Conservation (phyloP, 2,329 filamentous ascomycete genomes). For the Colletotrichum ledebouriae region DNA sequence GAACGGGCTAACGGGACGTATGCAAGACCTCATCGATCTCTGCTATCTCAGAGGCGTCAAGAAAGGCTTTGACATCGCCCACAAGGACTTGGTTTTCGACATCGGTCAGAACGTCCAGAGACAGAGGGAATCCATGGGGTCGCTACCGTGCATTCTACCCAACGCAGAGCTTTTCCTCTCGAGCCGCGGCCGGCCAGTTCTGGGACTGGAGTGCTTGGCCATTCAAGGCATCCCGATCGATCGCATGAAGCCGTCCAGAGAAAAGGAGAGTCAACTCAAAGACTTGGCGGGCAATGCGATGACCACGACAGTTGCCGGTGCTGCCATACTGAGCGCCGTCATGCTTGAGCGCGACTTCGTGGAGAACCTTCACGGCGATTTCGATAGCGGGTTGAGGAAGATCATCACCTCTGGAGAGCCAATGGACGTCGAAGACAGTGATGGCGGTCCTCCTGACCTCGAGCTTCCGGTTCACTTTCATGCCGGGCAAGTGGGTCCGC, state of each 20-base stretch:
- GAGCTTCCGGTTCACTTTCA: too few species aligned
- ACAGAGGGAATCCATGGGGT: slow-evolving; percentile 65
- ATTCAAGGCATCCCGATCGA: slow-evolving; percentile 78
- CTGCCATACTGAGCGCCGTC: slow-evolving; percentile 71
- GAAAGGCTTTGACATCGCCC: slow-evolving; percentile 64
- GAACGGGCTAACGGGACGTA: slow-evolving; percentile 66
- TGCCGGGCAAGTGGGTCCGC: too few species aligned
- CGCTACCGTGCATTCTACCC: slow-evolving; percentile 78
- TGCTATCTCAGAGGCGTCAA: slow-evolving; percentile 64
- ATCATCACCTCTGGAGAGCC: neutral
- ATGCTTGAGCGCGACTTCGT: slow-evolving; percentile 50
- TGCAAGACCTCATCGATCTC: slow-evolving; percentile 77
- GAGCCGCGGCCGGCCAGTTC: slow-evolving; percentile 70
- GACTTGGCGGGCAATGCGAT: slow-evolving; percentile 86
- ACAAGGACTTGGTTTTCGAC: slow-evolving; percentile 67
- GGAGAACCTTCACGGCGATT: neutral
- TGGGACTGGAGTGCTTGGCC: slow-evolving; percentile 72
- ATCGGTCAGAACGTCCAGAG: slow-evolving; percentile 81
- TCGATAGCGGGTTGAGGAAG: neutral
- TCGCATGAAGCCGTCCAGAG: slow-evolving; percentile 72
- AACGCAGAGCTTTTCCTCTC: slow-evolving; percentile 72
- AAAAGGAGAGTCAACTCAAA: slow-evolving; percentile 72
- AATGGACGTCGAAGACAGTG: neutral
- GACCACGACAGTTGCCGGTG: slow-evolving; percentile 79
- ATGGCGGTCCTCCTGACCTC: too few species aligned